phyloP scores from a whole-genome alignment of 2,329 filamentous ascomycete species.

The Alternaria viburni region DNA sequence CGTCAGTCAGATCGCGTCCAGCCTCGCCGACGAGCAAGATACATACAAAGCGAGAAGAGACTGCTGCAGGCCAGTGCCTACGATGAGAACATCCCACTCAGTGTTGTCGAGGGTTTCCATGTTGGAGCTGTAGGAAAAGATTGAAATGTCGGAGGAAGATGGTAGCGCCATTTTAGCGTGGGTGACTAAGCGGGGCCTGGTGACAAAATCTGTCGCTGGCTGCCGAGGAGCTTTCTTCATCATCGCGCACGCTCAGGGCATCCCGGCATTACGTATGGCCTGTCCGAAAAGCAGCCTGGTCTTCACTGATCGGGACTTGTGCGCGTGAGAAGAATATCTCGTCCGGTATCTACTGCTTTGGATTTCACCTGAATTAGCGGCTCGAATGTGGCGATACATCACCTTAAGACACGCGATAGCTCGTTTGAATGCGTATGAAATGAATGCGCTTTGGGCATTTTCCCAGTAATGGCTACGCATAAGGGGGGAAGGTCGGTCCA shows the following conservation, averaged over 20 bases:
- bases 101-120: constrained; percentile 60
- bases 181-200: constrained; percentile 40
- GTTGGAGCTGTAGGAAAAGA: constrained; percentile 27
- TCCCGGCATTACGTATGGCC: constrained; percentile 40
- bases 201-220: constrained; percentile 31
- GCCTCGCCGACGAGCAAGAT: constrained; percentile 8
- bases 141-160: constrained; percentile 26
- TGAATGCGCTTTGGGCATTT: background rate
- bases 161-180: constrained; percentile 24
- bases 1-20: constrained; percentile 72
- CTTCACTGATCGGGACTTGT: constrained; percentile 53
- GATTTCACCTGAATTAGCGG: constrained; percentile 58
- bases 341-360: constrained; percentile 61
- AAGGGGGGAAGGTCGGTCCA: background rate
- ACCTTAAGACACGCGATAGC: background rate
- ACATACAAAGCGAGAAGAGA: constrained; percentile 62
- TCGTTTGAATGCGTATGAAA: background rate
- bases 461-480: background rate
- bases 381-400: constrained; percentile 60
- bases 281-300: constrained; percentile 42
- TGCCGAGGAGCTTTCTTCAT: constrained; percentile 18
- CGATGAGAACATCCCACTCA: constrained; percentile 60
- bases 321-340: constrained; percentile 54
- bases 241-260: constrained; percentile 47
- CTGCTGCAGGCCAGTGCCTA: constrained; percentile 60